Conservation (phyloP, 2,329 filamentous ascomycete species). For the Westerdykella sp. region DNA sequence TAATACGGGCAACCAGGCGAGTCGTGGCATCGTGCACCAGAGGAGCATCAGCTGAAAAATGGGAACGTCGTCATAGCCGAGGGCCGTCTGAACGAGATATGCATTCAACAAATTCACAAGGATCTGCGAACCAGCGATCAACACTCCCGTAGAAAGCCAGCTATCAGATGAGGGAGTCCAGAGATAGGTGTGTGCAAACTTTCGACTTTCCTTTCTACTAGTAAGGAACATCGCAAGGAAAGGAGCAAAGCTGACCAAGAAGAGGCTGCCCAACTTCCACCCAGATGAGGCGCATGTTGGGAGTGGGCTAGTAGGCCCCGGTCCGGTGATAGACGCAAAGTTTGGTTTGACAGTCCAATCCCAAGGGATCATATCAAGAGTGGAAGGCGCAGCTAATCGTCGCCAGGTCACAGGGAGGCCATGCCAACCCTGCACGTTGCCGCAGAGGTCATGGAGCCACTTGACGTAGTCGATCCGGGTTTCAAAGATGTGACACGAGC, state of each 20-base stretch:
- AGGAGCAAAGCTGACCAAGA: slow-evolving; percentile 16
- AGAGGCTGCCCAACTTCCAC: slow-evolving; percentile 19
- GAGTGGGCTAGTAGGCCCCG: slow-evolving; percentile 1
- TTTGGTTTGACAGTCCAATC: slow-evolving; percentile 17
- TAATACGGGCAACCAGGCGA: slow-evolving; percentile 16
- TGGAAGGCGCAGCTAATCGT: too few species aligned
- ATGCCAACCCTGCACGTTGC: slow-evolving; percentile 22
- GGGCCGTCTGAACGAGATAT: slow-evolving; percentile 14
- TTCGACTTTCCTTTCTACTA: slow-evolving; percentile 2
- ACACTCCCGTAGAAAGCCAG: slow-evolving; percentile 17
- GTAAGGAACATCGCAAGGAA: slow-evolving; percentile 11
- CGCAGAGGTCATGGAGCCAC: slow-evolving; percentile 30
- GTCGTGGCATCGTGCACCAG: slow-evolving; percentile 30
- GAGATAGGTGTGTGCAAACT: slow-evolving; percentile 2
- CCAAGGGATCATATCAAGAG: too few species aligned
- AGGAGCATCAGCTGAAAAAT: slow-evolving; percentile 22
- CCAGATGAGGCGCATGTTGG: slow-evolving; percentile 16
- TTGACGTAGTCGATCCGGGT: slow-evolving; percentile 26
- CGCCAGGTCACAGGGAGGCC: slow-evolving; percentile 1
- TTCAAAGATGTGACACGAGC: slow-evolving; percentile 27
- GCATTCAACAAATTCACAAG: slow-evolving; percentile 3
- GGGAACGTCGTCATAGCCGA: slow-evolving; percentile 17
- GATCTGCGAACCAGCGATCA: slow-evolving; percentile 17
- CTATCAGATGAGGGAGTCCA: not conserved
- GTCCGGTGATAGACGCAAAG: not conserved